Base-by-base conservation (phyloP, 1,139 yeast species). In the Sugiyamaella castrensis region DNA sequence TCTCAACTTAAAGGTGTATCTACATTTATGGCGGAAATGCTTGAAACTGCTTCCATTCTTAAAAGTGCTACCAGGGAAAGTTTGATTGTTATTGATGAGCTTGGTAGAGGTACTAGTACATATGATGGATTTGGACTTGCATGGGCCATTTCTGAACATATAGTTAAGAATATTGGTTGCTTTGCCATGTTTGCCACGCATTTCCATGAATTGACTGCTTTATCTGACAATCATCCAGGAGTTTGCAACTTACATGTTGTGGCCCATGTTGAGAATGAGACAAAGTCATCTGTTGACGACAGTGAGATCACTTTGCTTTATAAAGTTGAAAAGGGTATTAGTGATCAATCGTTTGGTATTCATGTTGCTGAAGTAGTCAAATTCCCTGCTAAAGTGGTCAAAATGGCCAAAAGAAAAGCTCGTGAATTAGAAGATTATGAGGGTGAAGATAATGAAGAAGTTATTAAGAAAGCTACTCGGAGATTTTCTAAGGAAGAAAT, bases 71-170 rank as follows among this genome's bases (percentile, higher is more conserved):
- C 95, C 0, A 70, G 73, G 27, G 87, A 89, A 57, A 87, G 96
- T 2, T 73, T 92, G 53, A 88, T 92, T 48, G 87, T 92, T 42
- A 88, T 94, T 54, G 98, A 92, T 68, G 98, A 92, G 66, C 74
- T 92, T 53, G 98, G 98, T 7, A 78, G 98, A 62, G 98, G 98
- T 31, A 92, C 98, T 0, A 84, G 95, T 37, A 92, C 98, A 0
- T 92, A 91, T 66, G 98, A 92, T 69, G 98, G 98, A 0, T 92
- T 92, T 72, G 98, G 98, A 0, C 75, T 92, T 37, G 98, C 98
- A 0, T 92, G 96, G 95, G 84, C 97, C 0, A 92, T 92, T 51
- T 86, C 94, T 58, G 96, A 89, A 62, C 83, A 85, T 64, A 81
- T 92, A 53, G 83, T 92, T 1, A 74, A 73, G 30, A 73, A 82